Conservation (phyloP, 345 rosid genomes). For the Cochlearia excelsa region DNA sequence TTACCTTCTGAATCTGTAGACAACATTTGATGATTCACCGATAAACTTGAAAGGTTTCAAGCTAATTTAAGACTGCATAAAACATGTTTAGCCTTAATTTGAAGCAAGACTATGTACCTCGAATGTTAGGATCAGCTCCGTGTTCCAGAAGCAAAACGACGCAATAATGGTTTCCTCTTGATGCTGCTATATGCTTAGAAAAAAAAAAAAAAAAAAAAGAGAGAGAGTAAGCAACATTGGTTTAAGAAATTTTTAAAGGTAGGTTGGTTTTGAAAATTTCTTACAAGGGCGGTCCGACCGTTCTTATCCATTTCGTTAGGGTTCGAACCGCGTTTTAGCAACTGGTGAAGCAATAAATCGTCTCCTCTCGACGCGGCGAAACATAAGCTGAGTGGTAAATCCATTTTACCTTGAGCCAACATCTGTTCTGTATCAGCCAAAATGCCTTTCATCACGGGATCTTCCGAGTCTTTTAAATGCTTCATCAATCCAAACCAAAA, state of each 20-base stretch:
- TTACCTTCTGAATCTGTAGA: conserved; percentile 71
- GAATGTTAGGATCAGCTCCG: conserved; percentile 71
- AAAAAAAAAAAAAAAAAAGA: conserved; percentile 15
- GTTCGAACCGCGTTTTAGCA: conserved; percentile 64
- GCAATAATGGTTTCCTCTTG: conserved; percentile 63
- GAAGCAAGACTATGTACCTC: conserved; percentile 38
- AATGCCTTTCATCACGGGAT: conserved; percentile 59
- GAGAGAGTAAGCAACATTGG: background rate
- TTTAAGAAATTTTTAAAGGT: too few relatives aligned
- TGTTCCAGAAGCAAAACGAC: conserved; percentile 61
- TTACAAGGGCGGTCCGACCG: conserved; percentile 67
- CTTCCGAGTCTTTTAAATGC: conserved; percentile 62
- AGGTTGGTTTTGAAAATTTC: background rate
- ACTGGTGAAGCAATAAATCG: conserved; percentile 63
- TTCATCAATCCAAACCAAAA: conserved; percentile 35
- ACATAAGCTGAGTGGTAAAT: conserved; percentile 71
- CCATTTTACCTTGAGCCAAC: conserved; percentile 77
- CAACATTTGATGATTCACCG: background rate
- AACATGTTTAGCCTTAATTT: background rate
- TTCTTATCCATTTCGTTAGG: conserved; percentile 62
- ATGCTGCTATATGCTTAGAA: conserved; percentile 80
- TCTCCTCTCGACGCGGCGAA: conserved; percentile 87
- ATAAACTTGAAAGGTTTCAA: too few relatives aligned
- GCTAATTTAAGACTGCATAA: too few relatives aligned
- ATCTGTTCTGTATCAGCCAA: conserved; percentile 64